Conservation (phyloP, 192 early-diverging fungal species). For the Gryganskiella cystojenkinii region DNA sequence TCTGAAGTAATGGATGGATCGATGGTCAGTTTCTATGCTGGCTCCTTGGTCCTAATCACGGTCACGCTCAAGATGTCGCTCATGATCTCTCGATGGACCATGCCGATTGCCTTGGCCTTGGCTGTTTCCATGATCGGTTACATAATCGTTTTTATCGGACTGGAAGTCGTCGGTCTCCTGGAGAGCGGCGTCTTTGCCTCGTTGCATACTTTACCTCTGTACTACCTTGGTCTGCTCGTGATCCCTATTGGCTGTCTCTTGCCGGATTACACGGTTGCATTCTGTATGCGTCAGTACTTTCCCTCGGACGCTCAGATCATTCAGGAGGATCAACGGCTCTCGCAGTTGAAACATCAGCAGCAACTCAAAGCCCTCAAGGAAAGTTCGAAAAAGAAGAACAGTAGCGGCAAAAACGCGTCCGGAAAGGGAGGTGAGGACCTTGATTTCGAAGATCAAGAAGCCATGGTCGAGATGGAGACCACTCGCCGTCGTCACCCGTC, state of each 20-base stretch:
- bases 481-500: neutral
- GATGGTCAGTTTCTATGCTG: slow-evolving; percentile 45
- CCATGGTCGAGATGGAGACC: slow-evolving; percentile 41
- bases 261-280: slow-evolving; percentile 39
- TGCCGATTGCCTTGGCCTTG: slow-evolving; percentile 37
- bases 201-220: slow-evolving; percentile 39
- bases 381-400: neutral
- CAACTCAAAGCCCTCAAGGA: neutral
- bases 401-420: slow-evolving; percentile 15
- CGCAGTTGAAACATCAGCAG: slow-evolving; percentile 12
- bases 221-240: slow-evolving; percentile 39
- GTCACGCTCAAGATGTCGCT: slow-evolving; percentile 52
- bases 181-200: slow-evolving; percentile 25
- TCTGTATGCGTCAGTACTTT: slow-evolving; percentile 23
- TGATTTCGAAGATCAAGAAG: slow-evolving; percentile 39
- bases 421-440: neutral
- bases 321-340: slow-evolving; percentile 42
- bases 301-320: slow-evolving; percentile 51
- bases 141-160: slow-evolving; percentile 37
- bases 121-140: slow-evolving; percentile 40
- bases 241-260: slow-evolving; percentile 41
- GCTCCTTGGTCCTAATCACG: slow-evolving; percentile 41
- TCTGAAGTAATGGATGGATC: slow-evolving; percentile 24
- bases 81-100: slow-evolving; percentile 43
- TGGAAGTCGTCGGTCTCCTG: slow-evolving; percentile 28